A percentile compares a stretch with the other conserved stretches of the same genome.
Conservation (phyloP, 1,139 yeast genomes). For the Diutina pseudorugosa region DNA sequence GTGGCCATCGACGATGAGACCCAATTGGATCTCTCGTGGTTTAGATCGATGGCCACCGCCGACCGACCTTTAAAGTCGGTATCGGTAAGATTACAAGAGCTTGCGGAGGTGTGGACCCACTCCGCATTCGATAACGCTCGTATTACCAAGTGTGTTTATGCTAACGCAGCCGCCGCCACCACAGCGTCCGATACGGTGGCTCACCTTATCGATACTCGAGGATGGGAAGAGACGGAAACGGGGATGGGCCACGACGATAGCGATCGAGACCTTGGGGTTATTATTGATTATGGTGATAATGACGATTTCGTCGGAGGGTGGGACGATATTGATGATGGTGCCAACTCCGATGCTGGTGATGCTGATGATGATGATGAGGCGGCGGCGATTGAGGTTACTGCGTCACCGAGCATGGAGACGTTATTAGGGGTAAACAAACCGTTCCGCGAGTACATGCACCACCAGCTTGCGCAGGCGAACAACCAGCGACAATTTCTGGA, state of each 20-base stretch:
- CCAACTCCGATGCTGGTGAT: not conserved
- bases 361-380: too few relatives aligned
- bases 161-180: not conserved
- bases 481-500: not conserved
- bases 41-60: not conserved
- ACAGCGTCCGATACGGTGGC: not conserved
- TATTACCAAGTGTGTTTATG: not conserved
- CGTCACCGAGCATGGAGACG: not conserved
- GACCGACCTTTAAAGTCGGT: not conserved
- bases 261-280: not conserved
- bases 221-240: not conserved
- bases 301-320: not conserved
- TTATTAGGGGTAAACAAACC: not conserved
- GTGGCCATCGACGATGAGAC: not conserved
- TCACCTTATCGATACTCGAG: not conserved
- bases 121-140: not conserved
- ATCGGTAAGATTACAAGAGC: not conserved
- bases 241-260: not conserved
- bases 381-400: not conserved
- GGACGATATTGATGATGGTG: not conserved
- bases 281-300: not conserved
- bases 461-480: not conserved
- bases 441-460: not conserved
- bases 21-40: not conserved
- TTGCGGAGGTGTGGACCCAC: not conserved